Percentiles rank a stretch among this genome's conserved stretches.
Evolutionary conservation across 192 early-diverging fungal genomes (phyloP).

Genomic region (Chytriomyces hyalinus): DNA sequence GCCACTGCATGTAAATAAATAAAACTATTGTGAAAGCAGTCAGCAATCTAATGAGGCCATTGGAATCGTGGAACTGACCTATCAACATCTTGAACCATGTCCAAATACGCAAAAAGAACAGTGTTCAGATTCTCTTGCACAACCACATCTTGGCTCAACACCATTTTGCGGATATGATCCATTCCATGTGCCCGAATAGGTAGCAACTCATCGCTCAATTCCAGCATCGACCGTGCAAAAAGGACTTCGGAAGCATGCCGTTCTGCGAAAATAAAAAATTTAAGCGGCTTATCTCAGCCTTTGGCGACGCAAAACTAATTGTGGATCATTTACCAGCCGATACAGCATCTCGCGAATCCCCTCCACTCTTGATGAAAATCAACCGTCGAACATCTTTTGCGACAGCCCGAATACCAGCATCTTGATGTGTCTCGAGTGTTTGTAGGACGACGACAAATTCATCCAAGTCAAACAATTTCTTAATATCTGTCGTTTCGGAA

Average conservation of each 20-base stretch:
- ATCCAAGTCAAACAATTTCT: conserved; percentile 22
- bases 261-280: conserved; percentile 21
- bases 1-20: conserved; percentile 93
- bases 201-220: conserved; percentile 75
- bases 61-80: conserved; percentile 49
- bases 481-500: not conserved
- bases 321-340: conserved; percentile 38
- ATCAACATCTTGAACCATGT: conserved; percentile 77
- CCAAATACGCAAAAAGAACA: conserved; percentile 77
- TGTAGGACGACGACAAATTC: conserved; percentile 46
- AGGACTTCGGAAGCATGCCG: conserved; percentile 53
- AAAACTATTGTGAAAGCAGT: conserved; percentile 61
- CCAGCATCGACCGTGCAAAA: conserved; percentile 78
- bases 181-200: conserved; percentile 91
- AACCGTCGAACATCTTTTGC: conserved; percentile 41
- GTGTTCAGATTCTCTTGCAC: conserved; percentile 64
- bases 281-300: not conserved
- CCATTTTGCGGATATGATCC: conserved; percentile 78
- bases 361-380: conserved; percentile 30
- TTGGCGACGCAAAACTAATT: conserved; percentile 56
- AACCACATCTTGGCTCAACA: conserved; percentile 69
- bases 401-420: conserved; percentile 34
- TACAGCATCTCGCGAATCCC: not conserved
- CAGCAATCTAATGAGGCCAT: conserved; percentile 4
- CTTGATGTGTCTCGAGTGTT: conserved; percentile 35